These are phyloP conservation scores for Citrus reticulata DNA, from an alignment of 345 rosid species.

Conservation along the genomic window DNA sequence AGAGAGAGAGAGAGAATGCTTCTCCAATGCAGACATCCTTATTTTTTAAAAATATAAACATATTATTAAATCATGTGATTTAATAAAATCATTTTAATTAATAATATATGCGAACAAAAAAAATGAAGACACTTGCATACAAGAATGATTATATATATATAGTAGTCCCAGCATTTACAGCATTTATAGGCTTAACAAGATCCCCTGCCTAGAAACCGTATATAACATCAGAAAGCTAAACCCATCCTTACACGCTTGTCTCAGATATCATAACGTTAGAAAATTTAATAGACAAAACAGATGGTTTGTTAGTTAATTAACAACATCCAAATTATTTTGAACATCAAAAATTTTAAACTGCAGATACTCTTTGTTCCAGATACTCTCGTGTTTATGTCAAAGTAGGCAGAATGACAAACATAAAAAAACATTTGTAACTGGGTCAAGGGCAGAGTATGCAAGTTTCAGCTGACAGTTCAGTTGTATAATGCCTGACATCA, in stretches of 20 bases:
- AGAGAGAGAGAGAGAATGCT: too few species aligned
- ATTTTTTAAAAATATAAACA: too few species aligned
- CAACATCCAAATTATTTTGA: slow-evolving; percentile 11
- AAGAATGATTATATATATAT: too few species aligned
- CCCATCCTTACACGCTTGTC: not conserved
- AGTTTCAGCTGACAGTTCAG: not conserved
- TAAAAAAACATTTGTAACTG: not conserved
- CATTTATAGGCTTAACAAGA: too few species aligned
- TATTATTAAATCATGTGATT: too few species aligned
- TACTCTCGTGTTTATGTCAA: not conserved
- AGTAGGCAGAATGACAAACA: slow-evolving; percentile 3
- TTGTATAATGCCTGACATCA: not conserved
- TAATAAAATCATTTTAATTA: too few species aligned
- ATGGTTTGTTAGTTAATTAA: not conserved
- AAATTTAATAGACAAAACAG: not conserved
- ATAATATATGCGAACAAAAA: too few species aligned
- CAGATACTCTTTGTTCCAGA: not conserved
- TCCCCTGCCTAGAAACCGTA: not conserved
- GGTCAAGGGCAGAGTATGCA: not conserved
- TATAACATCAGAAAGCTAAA: not conserved
- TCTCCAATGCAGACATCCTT: accelerated
- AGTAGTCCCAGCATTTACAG: too few species aligned
- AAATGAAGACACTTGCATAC: too few species aligned
- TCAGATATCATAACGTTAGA: not conserved
- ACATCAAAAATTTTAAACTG: slow-evolving; percentile 4